These are phyloP conservation scores for Penicillium bialowiezense DNA, from an alignment of 495 filamentous ascomycete genomes.

Conservation along the genomic window DNA sequence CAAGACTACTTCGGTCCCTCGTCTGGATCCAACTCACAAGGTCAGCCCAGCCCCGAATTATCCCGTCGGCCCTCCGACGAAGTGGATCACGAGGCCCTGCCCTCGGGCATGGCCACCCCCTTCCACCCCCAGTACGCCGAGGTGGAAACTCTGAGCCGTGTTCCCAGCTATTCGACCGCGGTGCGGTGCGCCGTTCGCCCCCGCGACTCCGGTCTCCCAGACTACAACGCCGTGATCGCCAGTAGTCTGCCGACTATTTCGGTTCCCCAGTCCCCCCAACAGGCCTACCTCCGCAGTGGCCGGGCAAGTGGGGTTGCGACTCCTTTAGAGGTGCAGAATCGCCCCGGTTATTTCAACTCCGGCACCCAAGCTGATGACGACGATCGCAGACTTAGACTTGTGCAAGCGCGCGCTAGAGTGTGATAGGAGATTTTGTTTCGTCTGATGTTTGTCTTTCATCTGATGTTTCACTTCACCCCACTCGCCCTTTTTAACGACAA, in stretches of 20 bases:
- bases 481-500: conserved; percentile 1
- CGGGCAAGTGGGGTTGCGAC: conserved; percentile 26
- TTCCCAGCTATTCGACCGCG: conserved; percentile 80
- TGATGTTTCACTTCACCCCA: background rate
- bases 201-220: conserved; percentile 46
- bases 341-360: conserved; percentile 23
- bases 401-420: conserved; percentile 37
- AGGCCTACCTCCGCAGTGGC: conserved; percentile 36
- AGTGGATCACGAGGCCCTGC: conserved; percentile 40
- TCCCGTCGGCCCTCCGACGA: conserved; percentile 65
- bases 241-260: conserved; percentile 23
- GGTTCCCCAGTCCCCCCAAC: conserved; percentile 40
- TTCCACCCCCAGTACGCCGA: conserved; percentile 63
- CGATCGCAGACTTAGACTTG: conserved; percentile 38
- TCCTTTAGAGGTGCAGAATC: conserved; percentile 36
- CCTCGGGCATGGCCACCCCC: conserved; percentile 54
- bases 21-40: conserved; percentile 37
- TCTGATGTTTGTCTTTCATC: no score
- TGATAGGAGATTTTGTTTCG: conserved; percentile 2
- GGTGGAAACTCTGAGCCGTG: conserved; percentile 63
- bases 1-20: conserved; percentile 31
- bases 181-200: conserved; percentile 57
- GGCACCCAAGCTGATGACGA: conserved; percentile 34
- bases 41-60: conserved; percentile 31
- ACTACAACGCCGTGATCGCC: conserved; percentile 49